Evolutionary conservation across 495 filamentous ascomycete species (phyloP).

Genomic region (Hypomontagnella submonticulosa): DNA sequence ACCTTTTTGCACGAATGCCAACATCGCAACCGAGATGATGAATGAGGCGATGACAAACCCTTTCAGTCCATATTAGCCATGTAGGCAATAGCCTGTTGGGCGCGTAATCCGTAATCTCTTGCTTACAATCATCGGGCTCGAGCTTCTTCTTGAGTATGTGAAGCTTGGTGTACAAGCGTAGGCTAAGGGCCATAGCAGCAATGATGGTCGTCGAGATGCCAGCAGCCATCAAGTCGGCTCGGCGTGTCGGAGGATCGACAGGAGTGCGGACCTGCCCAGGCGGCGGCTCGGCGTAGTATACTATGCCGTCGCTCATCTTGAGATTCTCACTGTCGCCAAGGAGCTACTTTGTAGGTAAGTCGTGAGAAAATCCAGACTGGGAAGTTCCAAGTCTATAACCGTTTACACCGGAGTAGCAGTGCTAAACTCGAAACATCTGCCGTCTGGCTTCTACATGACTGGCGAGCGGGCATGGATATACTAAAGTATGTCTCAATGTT

Average conservation of each 20-base stretch:
- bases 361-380: not conserved
- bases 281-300: slow-evolving; percentile 31
- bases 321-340: slow-evolving; percentile 8
- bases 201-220: slow-evolving; percentile 32
- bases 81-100: not conserved
- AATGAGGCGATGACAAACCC: slow-evolving; percentile 30
- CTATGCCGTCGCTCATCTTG: slow-evolving; percentile 23
- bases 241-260: slow-evolving; percentile 24
- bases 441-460: not conserved
- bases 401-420: not conserved
- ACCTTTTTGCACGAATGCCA: slow-evolving; percentile 38
- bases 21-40: slow-evolving; percentile 31
- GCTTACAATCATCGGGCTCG: slow-evolving; percentile 30
- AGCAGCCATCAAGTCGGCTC: slow-evolving; percentile 21
- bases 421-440: slow-evolving; percentile 3
- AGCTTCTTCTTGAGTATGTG: slow-evolving; percentile 19
- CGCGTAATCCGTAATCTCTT: not conserved
- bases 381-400: not conserved
- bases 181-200: slow-evolving; percentile 19
- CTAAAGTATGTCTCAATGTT: slow-evolving; percentile 21
- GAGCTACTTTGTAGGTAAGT: slow-evolving; percentile 8
- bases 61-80: slow-evolving; percentile 10
- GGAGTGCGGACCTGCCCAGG: slow-evolving; percentile 31
- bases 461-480: slow-evolving; percentile 3
- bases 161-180: slow-evolving; percentile 28